phyloP scores from a whole-genome alignment of 257 asterid genomes.

The Solanum paucissectum region DNA sequence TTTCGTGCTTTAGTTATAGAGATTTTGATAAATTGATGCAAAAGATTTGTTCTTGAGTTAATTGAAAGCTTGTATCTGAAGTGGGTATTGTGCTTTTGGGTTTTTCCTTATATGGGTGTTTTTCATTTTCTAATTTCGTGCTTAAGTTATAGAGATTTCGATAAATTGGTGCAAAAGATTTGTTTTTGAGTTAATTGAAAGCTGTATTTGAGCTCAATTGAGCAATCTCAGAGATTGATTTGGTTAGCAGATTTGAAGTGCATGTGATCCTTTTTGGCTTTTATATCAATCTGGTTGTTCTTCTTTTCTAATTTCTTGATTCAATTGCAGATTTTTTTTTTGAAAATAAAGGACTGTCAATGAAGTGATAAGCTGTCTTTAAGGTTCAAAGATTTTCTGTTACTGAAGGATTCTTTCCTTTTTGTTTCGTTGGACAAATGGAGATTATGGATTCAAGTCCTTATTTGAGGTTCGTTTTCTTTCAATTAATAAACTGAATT shows the following conservation, averaged over 20 bases:
- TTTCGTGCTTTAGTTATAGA: background rate
- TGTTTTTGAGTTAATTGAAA: background rate
- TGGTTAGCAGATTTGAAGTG: background rate
- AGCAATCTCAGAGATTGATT: background rate
- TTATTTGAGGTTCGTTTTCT: slow-evolving; percentile 42
- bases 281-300: background rate
- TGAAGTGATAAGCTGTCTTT: slow-evolving; percentile 13
- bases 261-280: background rate
- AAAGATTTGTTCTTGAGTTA: background rate
- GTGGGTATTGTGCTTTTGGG: background rate
- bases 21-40: background rate
- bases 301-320: background rate
- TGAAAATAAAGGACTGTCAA: background rate
- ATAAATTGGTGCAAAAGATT: background rate
- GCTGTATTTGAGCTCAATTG: background rate
- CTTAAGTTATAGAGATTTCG: background rate
- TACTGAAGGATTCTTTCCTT: slow-evolving; percentile 1
- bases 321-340: background rate
- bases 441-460: slow-evolving; percentile 42
- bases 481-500: background rate
- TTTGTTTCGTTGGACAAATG: slow-evolving; percentile 18
- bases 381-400: background rate
- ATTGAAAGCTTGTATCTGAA: background rate
- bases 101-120: background rate
- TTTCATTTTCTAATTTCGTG: background rate